phyloP scores from a whole-genome alignment of 2,329 filamentous ascomycete species.

The Aureobasidium vineae region DNA sequence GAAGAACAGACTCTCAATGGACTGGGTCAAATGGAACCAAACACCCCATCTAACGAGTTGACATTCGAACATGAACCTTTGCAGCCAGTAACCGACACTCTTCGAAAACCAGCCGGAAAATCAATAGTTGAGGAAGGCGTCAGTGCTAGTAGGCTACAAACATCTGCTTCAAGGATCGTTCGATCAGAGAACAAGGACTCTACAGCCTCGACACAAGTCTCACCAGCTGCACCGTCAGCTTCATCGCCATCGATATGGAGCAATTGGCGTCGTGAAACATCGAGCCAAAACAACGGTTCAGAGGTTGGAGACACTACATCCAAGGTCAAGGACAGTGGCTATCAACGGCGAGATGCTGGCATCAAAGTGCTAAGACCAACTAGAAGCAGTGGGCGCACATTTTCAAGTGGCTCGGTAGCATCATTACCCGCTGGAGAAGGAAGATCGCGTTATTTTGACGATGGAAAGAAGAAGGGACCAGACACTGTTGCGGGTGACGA shows the following conservation, averaged over 20 bases:
- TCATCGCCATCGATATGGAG: conserved; percentile 48
- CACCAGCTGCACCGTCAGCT: conserved; percentile 30
- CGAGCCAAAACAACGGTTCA: conserved; percentile 33
- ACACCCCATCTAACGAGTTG: not conserved
- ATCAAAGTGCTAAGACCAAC: conserved; percentile 90
- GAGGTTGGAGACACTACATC: conserved; percentile 57
- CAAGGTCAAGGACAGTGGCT: conserved; percentile 58
- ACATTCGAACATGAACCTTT: not conserved
- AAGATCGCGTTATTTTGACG: conserved; percentile 52
- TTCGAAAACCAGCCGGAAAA: not conserved
- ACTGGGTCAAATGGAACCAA: conserved; percentile 32
- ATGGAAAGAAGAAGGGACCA: conserved; percentile 39
- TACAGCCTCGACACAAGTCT: not conserved
- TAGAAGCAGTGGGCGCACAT: conserved; percentile 58
- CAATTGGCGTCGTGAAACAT: conserved; percentile 49
- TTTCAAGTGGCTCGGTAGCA: conserved; percentile 43
- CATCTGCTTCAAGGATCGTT: conserved; percentile 32
- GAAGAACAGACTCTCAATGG: conserved; percentile 36
- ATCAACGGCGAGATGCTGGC: conserved; percentile 66
- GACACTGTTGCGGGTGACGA: conserved; percentile 26
- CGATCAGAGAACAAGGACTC: conserved; percentile 28
- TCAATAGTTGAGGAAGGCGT: not conserved
- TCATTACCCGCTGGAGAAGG: conserved; percentile 35
- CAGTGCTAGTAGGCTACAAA: not conserved
- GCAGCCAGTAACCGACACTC: not conserved